Percentiles rank a stretch among this genome's conserved stretches.
Evolutionary conservation across 352 stramenopile species (phyloP).

Genomic region (Phytophthora pistaciae): DNA sequence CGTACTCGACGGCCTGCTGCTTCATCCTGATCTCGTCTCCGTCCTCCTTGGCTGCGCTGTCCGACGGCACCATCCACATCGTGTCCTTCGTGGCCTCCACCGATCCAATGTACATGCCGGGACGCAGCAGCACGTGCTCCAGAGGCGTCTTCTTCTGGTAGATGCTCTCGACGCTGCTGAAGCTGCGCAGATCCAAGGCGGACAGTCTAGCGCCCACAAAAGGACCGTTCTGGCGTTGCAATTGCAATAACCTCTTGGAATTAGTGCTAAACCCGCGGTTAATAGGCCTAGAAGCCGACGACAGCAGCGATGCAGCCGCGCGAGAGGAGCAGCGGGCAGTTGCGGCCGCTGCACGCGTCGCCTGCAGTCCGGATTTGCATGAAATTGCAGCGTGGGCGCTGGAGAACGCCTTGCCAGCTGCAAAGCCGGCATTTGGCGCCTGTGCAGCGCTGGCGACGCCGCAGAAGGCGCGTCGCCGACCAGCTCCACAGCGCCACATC

Average conservation of each 20-base stretch:
- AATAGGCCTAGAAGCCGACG: slow-evolving; percentile 3
- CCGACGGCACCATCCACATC: slow-evolving; percentile 80
- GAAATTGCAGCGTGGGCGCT: background rate
- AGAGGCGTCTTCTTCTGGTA: slow-evolving; percentile 93
- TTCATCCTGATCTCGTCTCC: slow-evolving; percentile 61
- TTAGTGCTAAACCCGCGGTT: slow-evolving; percentile 5
- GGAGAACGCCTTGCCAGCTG: background rate
- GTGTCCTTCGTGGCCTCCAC: slow-evolving; percentile 79
- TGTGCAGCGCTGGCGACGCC: slow-evolving; percentile 29
- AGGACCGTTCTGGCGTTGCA: slow-evolving; percentile 5
- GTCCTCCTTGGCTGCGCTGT: slow-evolving; percentile 28
- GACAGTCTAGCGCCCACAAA: background rate
- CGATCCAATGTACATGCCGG: slow-evolving; percentile 93
- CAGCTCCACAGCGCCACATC: slow-evolving; percentile 45
- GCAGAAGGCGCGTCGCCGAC: slow-evolving; percentile 32
- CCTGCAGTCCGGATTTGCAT: slow-evolving; percentile 5
- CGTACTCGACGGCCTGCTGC: slow-evolving; percentile 81
- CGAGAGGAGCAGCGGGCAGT: slow-evolving; percentile 2
- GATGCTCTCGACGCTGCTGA: slow-evolving; percentile 74
- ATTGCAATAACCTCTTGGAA: background rate
- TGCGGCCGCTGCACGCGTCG: slow-evolving; percentile 3
- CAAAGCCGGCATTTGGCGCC: background rate
- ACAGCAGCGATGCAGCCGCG: slow-evolving; percentile 3
- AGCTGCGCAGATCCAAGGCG: slow-evolving; percentile 15
- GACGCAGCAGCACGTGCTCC: slow-evolving; percentile 91